Conservation (phyloP, 2,329 filamentous ascomycete genomes). For the Lizonia empirigonia region DNA sequence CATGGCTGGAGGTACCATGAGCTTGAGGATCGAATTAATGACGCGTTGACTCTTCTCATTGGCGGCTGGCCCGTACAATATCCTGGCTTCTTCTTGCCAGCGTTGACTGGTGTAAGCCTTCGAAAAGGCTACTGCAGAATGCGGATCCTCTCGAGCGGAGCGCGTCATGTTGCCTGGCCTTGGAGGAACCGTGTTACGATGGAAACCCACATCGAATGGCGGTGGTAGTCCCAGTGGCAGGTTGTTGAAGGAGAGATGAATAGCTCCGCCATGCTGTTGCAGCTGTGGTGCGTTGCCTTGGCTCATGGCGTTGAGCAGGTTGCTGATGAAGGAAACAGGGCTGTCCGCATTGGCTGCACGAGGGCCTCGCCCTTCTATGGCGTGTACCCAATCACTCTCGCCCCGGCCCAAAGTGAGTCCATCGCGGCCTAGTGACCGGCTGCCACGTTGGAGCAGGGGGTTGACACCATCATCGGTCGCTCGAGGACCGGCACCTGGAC, state of each 20-base stretch:
- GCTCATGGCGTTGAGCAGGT: slow-evolving; percentile 61
- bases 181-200: slow-evolving; percentile 40
- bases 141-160: slow-evolving; percentile 62
- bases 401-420: slow-evolving; percentile 43
- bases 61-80: slow-evolving; percentile 75
- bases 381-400: slow-evolving; percentile 60
- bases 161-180: slow-evolving; percentile 41
- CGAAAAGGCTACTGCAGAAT: slow-evolving; percentile 77
- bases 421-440: slow-evolving; percentile 39
- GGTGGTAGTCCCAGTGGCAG: slow-evolving; percentile 38
- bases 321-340: slow-evolving; percentile 63
- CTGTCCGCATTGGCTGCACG: slow-evolving; percentile 54
- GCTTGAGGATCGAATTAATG: slow-evolving; percentile 69
- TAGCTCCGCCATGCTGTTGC: slow-evolving; percentile 50
- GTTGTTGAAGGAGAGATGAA: slow-evolving; percentile 60
- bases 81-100: slow-evolving; percentile 87
- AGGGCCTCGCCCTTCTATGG: slow-evolving; percentile 55
- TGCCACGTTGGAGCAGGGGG: slow-evolving; percentile 75
- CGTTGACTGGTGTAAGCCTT: slow-evolving; percentile 73
- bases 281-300: slow-evolving; percentile 45
- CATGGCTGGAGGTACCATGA: slow-evolving; percentile 82
- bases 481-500: slow-evolving; percentile 60
- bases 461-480: slow-evolving; percentile 82
- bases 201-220: slow-evolving; percentile 41
- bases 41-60: slow-evolving; percentile 73